Conservation (phyloP, 139 green algal species). For the Chlamydomonas urium region DNA sequence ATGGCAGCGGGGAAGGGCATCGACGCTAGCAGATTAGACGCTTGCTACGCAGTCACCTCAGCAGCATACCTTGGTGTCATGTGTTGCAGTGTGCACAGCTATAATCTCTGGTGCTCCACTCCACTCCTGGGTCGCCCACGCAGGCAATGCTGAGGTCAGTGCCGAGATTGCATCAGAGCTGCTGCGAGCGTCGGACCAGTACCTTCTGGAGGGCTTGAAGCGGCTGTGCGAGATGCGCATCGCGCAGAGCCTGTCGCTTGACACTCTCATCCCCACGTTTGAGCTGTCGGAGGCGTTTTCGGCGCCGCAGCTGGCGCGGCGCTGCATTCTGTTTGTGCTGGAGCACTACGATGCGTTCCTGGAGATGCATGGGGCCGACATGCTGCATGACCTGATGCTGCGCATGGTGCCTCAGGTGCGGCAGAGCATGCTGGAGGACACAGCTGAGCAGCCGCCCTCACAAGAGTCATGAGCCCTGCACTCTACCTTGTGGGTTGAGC, state of each 20-base stretch:
- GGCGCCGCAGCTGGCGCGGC: slow-evolving; percentile 69
- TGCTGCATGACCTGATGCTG: slow-evolving; percentile 24
- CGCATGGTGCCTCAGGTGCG: slow-evolving; percentile 55
- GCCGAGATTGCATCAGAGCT: background rate
- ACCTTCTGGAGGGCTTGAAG: slow-evolving; percentile 94
- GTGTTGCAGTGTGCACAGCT: too few species aligned
- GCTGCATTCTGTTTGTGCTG: slow-evolving; percentile 85
- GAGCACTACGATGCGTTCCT: slow-evolving; percentile 70
- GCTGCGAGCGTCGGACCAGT: slow-evolving; percentile 54
- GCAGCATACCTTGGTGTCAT: too few species aligned
- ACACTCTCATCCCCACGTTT: slow-evolving; percentile 75
- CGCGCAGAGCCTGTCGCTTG: slow-evolving; percentile 54
- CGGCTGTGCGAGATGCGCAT: slow-evolving; percentile 86
- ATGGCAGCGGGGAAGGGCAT: slow-evolving; percentile 43
- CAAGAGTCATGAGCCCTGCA: too few species aligned
- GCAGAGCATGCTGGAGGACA: slow-evolving; percentile 42
- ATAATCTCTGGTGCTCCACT: too few species aligned
- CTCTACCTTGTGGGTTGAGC: too few species aligned
- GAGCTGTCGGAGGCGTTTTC: slow-evolving; percentile 81
- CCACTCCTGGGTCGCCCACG: too few species aligned
- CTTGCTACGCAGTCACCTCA: too few species aligned
- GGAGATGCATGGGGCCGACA: background rate
- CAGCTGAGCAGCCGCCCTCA: too few species aligned
- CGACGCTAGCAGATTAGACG: too few species aligned
- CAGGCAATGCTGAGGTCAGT: background rate